Conservation (phyloP, 2,329 filamentous ascomycete genomes). For the Epichloe festucae region DNA sequence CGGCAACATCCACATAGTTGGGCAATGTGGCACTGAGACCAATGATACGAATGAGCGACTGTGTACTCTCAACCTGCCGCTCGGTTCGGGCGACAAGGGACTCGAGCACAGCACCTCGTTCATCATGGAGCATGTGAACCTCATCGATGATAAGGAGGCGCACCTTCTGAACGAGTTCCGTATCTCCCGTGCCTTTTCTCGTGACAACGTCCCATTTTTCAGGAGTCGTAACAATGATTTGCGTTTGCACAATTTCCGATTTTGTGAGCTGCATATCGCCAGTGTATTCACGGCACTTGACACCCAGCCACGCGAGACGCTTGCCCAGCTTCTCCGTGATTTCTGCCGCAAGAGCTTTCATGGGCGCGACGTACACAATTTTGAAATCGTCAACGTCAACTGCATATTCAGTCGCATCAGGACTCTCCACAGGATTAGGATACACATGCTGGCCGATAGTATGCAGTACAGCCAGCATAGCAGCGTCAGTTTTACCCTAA, state of each 20-base stretch:
- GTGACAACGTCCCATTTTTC: conserved; percentile 99
- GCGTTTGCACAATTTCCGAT: conserved; percentile 85
- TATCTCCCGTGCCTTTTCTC: conserved; percentile 91
- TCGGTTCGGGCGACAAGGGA: conserved; percentile 91
- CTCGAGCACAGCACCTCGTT: conserved; percentile 89
- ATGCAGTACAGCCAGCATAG: conserved; percentile 91
- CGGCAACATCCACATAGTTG: conserved; percentile 92
- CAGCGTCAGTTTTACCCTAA: conserved; percentile 90
- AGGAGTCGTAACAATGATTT: conserved; percentile 96
- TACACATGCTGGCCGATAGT: conserved; percentile 73
- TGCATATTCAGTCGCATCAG: conserved; percentile 61
- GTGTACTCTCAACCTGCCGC: conserved; percentile 93
- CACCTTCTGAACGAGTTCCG: conserved; percentile 94
- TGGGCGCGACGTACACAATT: conserved; percentile 95
- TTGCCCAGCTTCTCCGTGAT: conserved; percentile 90
- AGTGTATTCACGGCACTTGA: conserved; percentile 85
- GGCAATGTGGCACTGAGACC: conserved; percentile 91
- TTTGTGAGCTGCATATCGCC: conserved; percentile 99
- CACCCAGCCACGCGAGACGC: conserved; percentile 82
- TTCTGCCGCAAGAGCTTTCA: conserved; percentile 96
- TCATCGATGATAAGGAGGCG: conserved; percentile 94
- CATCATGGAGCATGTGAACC: conserved; percentile 98
- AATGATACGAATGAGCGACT: conserved; percentile 91
- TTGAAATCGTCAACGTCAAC: conserved; percentile 88
- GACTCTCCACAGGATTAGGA: conserved; percentile 67